Conservation (phyloP, 805 yeast species). For the Dipodascopsis uninucleata region DNA sequence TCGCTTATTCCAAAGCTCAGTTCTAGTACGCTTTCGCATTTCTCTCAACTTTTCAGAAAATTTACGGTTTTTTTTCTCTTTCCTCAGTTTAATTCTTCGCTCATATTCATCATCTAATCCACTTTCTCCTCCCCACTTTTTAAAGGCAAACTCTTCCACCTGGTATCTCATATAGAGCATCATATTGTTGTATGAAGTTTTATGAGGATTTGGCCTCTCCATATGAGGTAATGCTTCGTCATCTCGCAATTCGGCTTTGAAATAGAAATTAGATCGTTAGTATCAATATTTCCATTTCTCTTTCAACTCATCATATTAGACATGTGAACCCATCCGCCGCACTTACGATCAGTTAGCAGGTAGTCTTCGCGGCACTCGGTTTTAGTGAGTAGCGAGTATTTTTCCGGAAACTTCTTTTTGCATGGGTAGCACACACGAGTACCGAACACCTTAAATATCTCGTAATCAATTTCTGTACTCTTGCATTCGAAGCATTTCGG, state of each 20-base stretch:
- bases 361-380: constrained; percentile 95
- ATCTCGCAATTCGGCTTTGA: constrained; percentile 82
- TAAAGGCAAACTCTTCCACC: constrained; percentile 87
- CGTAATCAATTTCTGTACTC: constrained; percentile 67
- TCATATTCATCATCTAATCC: constrained; percentile 92
- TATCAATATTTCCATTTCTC: neutral
- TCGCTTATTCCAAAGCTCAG: constrained; percentile 76
- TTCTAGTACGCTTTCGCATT: constrained; percentile 88
- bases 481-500: constrained; percentile 83
- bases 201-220: constrained; percentile 93
- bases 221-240: constrained; percentile 61
- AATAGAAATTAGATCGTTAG: neutral
- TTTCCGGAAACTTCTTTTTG: constrained; percentile 69
- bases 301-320: neutral
- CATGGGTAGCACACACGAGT: constrained; percentile 79
- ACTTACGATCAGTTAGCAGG: constrained; percentile 69
- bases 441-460: constrained; percentile 63
- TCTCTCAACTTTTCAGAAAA: constrained; percentile 75
- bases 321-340: neutral
- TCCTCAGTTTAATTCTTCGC: constrained; percentile 66
- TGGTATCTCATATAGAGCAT: constrained; percentile 85
- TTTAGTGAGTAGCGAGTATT: constrained; percentile 85
- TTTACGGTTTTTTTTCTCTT: constrained; percentile 70
- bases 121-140: constrained; percentile 91
- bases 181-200: constrained; percentile 84